phyloP scores from a whole-genome alignment of 345 rosid genomes.

The Lenwebbia sp. region DNA sequence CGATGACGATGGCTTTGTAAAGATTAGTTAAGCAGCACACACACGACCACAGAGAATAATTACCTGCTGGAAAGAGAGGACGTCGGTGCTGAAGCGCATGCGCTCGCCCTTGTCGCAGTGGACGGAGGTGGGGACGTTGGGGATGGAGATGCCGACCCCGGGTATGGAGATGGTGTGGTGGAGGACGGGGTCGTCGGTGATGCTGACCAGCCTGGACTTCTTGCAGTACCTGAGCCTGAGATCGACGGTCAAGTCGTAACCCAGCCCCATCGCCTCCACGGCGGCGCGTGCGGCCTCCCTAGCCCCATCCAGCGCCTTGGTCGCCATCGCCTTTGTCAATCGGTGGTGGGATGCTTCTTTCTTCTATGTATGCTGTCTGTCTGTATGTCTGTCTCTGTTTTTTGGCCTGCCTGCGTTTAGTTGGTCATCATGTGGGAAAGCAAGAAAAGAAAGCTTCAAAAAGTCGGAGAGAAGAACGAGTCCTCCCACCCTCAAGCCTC shows the following conservation, averaged over 20 bases:
- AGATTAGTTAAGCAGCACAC: not conserved
- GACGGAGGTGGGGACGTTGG: conserved; percentile 26
- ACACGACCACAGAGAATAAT: not conserved
- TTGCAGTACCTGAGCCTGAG: conserved; percentile 11
- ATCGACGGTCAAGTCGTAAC: conserved; percentile 10
- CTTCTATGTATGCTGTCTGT: not conserved
- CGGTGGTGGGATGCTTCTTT: not conserved
- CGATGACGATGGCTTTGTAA: not conserved
- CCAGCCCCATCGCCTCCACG: conserved; percentile 9
- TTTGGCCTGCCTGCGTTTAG: not conserved
- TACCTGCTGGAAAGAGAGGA: conserved; percentile 40
- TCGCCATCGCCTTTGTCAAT: not conserved
- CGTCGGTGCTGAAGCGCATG: conserved; percentile 36
- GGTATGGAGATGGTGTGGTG: conserved; percentile 16
- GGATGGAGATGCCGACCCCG: conserved; percentile 14
- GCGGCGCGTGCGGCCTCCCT: conserved; percentile 8
- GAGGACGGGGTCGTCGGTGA: not conserved
- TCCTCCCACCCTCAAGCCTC: not conserved
- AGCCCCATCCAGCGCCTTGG: not conserved
- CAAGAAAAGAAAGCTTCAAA: not conserved
- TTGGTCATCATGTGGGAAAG: not conserved
- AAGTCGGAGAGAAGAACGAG: not conserved
- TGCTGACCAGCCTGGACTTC: not conserved
- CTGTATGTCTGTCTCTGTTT: not conserved
- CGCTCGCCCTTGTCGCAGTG: conserved; percentile 45